Evolutionary conservation across 1,284 basidiomycete genomes (phyloP).

Genomic region (Sanghuangporus baumii): DNA sequence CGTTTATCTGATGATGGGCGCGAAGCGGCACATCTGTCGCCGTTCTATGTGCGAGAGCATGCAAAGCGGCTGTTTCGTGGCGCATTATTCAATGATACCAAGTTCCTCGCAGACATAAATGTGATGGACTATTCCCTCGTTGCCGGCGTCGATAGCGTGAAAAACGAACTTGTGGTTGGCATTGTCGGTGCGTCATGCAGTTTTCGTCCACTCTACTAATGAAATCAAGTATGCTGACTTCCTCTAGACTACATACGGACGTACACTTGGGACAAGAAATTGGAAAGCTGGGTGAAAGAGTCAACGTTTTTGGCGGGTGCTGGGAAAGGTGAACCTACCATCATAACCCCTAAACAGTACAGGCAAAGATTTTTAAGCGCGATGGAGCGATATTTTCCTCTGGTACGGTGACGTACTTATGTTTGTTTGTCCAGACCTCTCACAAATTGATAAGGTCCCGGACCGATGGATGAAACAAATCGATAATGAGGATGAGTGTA

Average conservation of each 20-base stretch:
- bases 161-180: constrained; percentile 87
- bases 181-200: constrained; percentile 72
- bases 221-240: constrained; percentile 4
- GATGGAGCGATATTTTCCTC: constrained; percentile 89
- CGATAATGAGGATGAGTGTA: constrained; percentile 68
- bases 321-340: constrained; percentile 84
- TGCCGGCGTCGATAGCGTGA: constrained; percentile 83
- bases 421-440: constrained; percentile 2
- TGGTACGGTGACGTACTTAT: constrained; percentile 43
- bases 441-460: constrained; percentile 49
- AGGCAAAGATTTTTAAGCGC: constrained; percentile 84
- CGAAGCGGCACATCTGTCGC: constrained; percentile 63
- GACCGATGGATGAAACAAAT: constrained; percentile 85
- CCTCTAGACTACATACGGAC: constrained; percentile 83
- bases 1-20: constrained; percentile 17
- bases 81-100: constrained; percentile 90
- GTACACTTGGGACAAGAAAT: constrained; percentile 97
- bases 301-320: constrained; percentile 80
- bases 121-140: constrained; percentile 99
- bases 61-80: constrained; percentile 89
- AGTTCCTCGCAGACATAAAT: constrained; percentile 91
- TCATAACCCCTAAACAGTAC: constrained; percentile 84
- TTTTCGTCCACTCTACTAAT: neutral
- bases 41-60: constrained; percentile 94
- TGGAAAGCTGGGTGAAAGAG: constrained; percentile 98